Base-by-base conservation (phyloP, 2,329 filamentous ascomycete genomes). In the Ophiostoma tasmaniense region DNA sequence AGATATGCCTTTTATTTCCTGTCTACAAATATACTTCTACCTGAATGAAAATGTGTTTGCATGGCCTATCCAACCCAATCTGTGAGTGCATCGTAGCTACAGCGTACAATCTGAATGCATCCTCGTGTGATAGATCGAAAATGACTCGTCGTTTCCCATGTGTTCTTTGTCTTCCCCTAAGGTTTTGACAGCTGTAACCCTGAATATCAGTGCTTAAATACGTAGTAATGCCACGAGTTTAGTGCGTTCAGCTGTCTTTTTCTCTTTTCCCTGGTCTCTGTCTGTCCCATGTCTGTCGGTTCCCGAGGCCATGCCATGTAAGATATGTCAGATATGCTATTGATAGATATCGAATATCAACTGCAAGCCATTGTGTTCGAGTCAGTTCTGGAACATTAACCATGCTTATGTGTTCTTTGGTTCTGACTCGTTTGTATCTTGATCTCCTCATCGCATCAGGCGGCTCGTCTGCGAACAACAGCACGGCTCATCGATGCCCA, bases 111-210 rank as follows among this genome's bases (percentile, higher is more conserved):
- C 42, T 45, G 17, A 45, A 45, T 45, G 11, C 50, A 55, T 55
- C 22, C 50, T 55, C n/a, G 33, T 59, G 20, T 67, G 68, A 68
- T 50, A 70, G 66, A 68, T 70, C 69, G 35, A 64, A 70, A 66
- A 59, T 68, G 69, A 70, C 69, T 70, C 28, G 69, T 70, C 69
- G 20, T 13, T 64, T 64, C 37, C 17, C 13, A 8, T 10, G 8
- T 22, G 2, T 13, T 6, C 33, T 13, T 2, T 22, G 14, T 39
- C 10, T 7, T 25, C 14, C 50, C 50, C 22, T 55, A 25, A 22
- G 25, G 22, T 28, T 55, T 55, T 28, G 50, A 55, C 50, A 55
- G 50, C 22, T 55, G 50, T 13, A 55, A 25, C 50, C 50, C 50
- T 55, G 50, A 55, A 55, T 10, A 55, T 28, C 50, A 55, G 50